Evolutionary conservation across 2,329 filamentous ascomycete genomes (phyloP), one percentile per base, ranked within the genome.

Genomic region (Hypoxylon sp.): DNA sequence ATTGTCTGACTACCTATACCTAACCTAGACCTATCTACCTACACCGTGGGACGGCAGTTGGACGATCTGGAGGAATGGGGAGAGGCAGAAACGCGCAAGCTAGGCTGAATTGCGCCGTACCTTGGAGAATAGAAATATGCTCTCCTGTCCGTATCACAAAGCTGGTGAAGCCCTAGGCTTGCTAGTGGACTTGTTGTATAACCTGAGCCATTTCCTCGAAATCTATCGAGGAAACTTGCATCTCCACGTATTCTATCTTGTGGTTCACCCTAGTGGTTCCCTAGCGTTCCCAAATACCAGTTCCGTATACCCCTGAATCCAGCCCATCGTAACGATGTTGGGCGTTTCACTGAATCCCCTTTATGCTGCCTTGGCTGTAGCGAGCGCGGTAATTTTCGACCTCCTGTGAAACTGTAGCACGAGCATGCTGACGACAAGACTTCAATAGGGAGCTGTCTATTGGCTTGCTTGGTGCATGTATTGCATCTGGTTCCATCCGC

Each of bases 401-500:
- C 20, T 33, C n/a, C 14, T 35, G n/a, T 33, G 13, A 31, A 25
- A 42, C n/a, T 31, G 13, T 25, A 25, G 13, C 49, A 53, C n/a
- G 25, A 11, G 10, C 35, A 20, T 37, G 22, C 59, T 66, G 31
- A 64, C 44, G 35, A 37, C 3, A 5, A 14, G 20, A 10, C 22
- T 22, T 35, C 46, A 27, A 27, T 27, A 70, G 67, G 67, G 67
- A 20, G 11, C 51, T 8, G 3, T 68, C 7, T 71, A 72, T 54
- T 63, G 54, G 49, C 0, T 76, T n/a, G 64, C 61, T 10, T 71
- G 69, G 72, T 67, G 64, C 46, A 56, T 75, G 13, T 77, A 77
- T 46, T 67, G 30, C 22, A 37, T 77, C 27, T 75, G 73, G 56
- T 74, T 76, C 49, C 76, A 77, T 44, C 73, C 75, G 3, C 61